A percentile compares a stretch with the other conserved stretches of the same genome.
phyloP scores from a whole-genome alignment of 2,329 filamentous ascomycete species.

The Talaromyces amestolkiae region DNA sequence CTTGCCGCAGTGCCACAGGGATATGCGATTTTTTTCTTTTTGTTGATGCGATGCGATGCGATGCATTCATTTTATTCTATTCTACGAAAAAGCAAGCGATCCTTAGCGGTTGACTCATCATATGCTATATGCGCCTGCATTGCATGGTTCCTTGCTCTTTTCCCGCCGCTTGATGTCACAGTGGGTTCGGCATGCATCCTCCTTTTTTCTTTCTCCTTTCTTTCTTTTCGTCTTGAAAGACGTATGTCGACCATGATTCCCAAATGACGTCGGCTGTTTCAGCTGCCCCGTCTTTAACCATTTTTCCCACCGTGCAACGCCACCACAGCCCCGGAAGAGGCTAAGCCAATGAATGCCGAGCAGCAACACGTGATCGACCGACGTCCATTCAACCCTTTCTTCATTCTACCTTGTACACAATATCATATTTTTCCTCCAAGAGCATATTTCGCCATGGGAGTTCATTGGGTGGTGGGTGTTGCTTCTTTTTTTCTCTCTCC shows the following conservation, averaged over 20 bases:
- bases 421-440: constrained; percentile 7
- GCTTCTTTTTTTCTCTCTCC: neutral
- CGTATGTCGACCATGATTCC: neutral
- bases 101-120: neutral
- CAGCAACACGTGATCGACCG: constrained; percentile 9
- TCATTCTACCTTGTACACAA: constrained; percentile 9
- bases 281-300: constrained; percentile 17
- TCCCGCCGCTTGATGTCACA: constrained; percentile 15
- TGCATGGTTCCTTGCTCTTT: constrained; percentile 6
- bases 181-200: constrained; percentile 16
- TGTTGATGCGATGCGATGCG: neutral
- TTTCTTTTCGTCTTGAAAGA: constrained; percentile 4
- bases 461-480: constrained; percentile 16
- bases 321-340: constrained; percentile 6
- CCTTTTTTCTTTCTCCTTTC: constrained; percentile 8
- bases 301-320: constrained; percentile 23
- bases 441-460: constrained; percentile 17
- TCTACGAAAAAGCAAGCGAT: neutral
- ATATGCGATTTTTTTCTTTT: neutral
- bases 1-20: neutral
- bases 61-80: neutral
- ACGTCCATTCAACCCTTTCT: neutral
- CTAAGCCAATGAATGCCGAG: constrained; percentile 4
- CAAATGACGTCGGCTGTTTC: constrained; percentile 10
- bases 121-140: constrained; percentile 1